Evolutionary conservation across 192 early-diverging fungal species (phyloP).

Genomic region (Podila minutissima): DNA sequence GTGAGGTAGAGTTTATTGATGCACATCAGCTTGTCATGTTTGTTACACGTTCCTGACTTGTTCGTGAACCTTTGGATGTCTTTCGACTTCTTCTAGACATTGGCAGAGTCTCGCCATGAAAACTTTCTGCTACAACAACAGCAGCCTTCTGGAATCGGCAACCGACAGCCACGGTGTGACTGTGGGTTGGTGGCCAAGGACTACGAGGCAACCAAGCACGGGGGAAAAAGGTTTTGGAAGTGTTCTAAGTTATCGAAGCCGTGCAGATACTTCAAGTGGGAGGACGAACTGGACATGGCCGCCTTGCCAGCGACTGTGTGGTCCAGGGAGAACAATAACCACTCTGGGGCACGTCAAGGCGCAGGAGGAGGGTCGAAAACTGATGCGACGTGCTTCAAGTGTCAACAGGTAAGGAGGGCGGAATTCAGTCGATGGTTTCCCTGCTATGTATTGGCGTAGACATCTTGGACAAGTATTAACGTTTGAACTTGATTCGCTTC

Average conservation of each 20-base stretch:
- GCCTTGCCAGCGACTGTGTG: conserved; percentile 6
- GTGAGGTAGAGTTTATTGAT: too few relatives aligned
- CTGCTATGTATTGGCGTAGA: too few relatives aligned
- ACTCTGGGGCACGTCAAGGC: neutral
- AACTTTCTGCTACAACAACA: conserved; percentile 7
- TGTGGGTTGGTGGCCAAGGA: conserved; percentile 29
- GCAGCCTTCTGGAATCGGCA: neutral
- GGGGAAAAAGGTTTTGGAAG: conserved; percentile 9
- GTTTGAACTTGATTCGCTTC: neutral
- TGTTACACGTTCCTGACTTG: neutral
- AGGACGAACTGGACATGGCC: conserved; percentile 41
- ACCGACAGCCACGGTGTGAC: conserved; percentile 15
- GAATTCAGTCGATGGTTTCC: too few relatives aligned
- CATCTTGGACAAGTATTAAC: neutral
- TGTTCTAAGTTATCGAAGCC: conserved; percentile 21
- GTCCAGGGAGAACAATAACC: neutral
- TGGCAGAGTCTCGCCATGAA: conserved; percentile 17
- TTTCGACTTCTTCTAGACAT: neutral
- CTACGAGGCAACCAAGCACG: conserved; percentile 10
- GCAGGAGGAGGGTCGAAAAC: neutral
- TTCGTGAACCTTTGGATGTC: neutral
- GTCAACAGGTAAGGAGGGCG: conserved; percentile 8
- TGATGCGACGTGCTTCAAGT: conserved; percentile 12
- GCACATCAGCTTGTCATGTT: neutral
- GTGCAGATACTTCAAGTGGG: conserved; percentile 72